phyloP scores from a whole-genome alignment of 176 grass and related monocot species.

The Carex littledalei region DNA sequence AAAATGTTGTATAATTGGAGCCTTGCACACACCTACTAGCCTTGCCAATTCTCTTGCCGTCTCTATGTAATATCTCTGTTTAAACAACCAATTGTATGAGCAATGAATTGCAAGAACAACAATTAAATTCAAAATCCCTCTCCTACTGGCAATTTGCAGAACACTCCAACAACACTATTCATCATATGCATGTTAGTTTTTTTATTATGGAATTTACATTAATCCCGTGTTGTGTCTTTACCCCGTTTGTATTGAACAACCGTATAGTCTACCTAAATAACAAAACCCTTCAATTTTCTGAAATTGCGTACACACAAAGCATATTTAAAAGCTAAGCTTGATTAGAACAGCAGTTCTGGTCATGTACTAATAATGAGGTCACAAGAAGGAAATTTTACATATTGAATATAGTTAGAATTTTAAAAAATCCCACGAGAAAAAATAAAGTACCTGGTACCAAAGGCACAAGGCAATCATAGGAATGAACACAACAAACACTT shows the following conservation, averaged over 20 bases:
- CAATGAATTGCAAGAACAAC: background rate
- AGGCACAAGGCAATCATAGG: slow-evolving; percentile 62
- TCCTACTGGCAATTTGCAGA: background rate
- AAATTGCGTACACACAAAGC: background rate
- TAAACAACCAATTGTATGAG: slow-evolving; percentile 12
- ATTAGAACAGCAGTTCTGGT: background rate
- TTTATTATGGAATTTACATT: background rate
- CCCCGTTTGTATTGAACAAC: background rate
- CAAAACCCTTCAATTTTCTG: background rate
- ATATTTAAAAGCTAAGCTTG: background rate
- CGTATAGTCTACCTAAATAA: background rate
- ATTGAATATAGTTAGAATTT: background rate
- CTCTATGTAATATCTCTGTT: slow-evolving; percentile 73
- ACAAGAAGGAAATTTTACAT: background rate
- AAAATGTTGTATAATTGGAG: slow-evolving; percentile 89
- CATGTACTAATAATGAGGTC: background rate
- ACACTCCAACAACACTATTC: background rate
- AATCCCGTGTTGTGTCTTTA: background rate
- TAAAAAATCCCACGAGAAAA: background rate
- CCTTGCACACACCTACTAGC: slow-evolving; percentile 68
- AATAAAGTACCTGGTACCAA: slow-evolving; percentile 62
- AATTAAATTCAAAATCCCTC: background rate
- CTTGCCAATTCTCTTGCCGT: slow-evolving; percentile 67
- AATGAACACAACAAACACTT: slow-evolving; percentile 69
- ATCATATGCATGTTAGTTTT: background rate